Percentiles rank a stretch among this genome's conserved stretches.
phyloP scores from a whole-genome alignment of 495 filamentous ascomycete species.

The Trichoderma asperelloides region DNA sequence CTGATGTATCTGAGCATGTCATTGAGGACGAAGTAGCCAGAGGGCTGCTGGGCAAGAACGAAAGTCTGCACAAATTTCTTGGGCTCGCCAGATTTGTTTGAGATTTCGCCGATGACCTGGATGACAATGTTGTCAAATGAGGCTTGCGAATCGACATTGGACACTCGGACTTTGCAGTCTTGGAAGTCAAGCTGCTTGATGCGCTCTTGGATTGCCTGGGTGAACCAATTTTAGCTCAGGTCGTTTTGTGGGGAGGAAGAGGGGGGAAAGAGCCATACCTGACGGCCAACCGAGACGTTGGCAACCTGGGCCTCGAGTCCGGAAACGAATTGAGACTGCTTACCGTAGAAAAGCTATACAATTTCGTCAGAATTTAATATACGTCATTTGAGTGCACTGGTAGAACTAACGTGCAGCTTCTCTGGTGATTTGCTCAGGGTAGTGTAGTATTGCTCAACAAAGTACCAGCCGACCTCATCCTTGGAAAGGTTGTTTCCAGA shows the following conservation, averaged over 20 bases:
- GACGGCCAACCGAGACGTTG: slow-evolving; percentile 72
- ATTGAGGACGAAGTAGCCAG: slow-evolving; percentile 96
- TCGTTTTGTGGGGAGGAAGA: not conserved
- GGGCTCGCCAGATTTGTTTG: slow-evolving; percentile 79
- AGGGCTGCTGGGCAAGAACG: slow-evolving; percentile 89
- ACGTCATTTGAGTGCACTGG: slow-evolving; percentile 11
- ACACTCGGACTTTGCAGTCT: slow-evolving; percentile 95
- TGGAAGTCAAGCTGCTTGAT: slow-evolving; percentile 91
- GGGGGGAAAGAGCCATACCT: slow-evolving; percentile 48
- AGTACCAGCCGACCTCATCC: slow-evolving; percentile 97
- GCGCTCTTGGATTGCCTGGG: slow-evolving; percentile 80
- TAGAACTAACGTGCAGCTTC: slow-evolving; percentile 69
- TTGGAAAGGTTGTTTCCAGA: slow-evolving; percentile 40
- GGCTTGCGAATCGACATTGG: slow-evolving; percentile 93
- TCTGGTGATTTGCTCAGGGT: slow-evolving; percentile 90
- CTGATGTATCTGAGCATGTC: slow-evolving; percentile 92
- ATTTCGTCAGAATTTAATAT: not conserved
- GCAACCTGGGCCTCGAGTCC: slow-evolving; percentile 82
- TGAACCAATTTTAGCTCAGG: slow-evolving; percentile 1
- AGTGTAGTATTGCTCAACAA: slow-evolving; percentile 98
- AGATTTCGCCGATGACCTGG: slow-evolving; percentile 95
- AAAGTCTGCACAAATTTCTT: slow-evolving; percentile 99
- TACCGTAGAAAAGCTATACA: slow-evolving; percentile 67
- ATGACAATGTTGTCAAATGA: slow-evolving; percentile 90
- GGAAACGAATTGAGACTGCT: slow-evolving; percentile 72